Conservation (phyloP, 495 filamentous ascomycete species). For the Neurospora sp. region DNA sequence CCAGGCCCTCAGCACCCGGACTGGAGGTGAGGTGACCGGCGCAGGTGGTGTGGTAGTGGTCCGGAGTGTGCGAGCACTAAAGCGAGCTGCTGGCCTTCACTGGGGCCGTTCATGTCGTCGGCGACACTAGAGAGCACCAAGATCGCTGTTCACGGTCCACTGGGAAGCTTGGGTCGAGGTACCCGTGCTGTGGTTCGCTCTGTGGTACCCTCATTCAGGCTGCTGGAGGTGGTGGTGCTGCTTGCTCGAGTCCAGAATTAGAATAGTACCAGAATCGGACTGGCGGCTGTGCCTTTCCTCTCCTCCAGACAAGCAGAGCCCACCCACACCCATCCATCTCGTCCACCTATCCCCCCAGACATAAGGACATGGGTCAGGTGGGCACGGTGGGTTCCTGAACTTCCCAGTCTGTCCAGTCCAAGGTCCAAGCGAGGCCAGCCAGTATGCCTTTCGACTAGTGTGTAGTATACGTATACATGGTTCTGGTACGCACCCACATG, state of each 20-base stretch:
- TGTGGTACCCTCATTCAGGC: background rate
- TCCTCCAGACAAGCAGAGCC: conserved; percentile 13
- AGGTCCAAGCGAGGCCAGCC: conserved; percentile 30
- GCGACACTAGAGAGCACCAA: background rate
- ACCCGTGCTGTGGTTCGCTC: background rate
- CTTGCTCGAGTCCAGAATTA: conserved; percentile 18
- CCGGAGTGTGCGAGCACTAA: background rate
- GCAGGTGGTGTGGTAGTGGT: background rate
- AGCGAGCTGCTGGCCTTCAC: background rate
- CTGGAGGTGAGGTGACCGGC: background rate
- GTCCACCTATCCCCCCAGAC: conserved; percentile 32
- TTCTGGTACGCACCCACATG: background rate
- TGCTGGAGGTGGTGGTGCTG: background rate
- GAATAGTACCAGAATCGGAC: conserved; percentile 15
- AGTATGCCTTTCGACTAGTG: conserved; percentile 12
- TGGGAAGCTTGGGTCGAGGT: background rate
- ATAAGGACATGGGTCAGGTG: conserved; percentile 25
- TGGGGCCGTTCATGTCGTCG: background rate
- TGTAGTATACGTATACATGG: conserved; percentile 14
- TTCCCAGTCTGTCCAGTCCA: conserved; percentile 7
- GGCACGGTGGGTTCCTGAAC: conserved; percentile 19
- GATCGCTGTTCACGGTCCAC: background rate
- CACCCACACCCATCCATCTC: conserved; percentile 14
- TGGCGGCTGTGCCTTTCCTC: conserved; percentile 23
- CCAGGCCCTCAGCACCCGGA: background rate